A percentile compares a stretch with the other conserved stretches of the same genome.
Conservation (phyloP, 2,329 filamentous ascomycete species). For the Arachnomyces sp. region DNA sequence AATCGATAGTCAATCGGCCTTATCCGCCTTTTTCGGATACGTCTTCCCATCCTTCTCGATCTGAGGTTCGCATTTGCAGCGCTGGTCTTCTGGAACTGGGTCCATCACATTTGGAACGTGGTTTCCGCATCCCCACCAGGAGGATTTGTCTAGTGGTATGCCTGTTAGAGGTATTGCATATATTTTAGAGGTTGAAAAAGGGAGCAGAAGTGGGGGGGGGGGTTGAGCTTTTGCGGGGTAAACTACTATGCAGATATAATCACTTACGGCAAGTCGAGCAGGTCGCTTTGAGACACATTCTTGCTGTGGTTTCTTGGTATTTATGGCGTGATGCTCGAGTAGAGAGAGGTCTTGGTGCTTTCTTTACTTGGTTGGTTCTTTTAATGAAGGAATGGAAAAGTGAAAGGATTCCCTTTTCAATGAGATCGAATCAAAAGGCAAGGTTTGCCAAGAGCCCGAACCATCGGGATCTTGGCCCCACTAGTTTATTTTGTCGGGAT, state of each 20-base stretch:
- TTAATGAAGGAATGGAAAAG: too few relatives aligned
- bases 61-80: slow-evolving; percentile 59
- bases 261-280: slow-evolving; percentile 56
- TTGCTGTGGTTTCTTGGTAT: too few relatives aligned
- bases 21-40: slow-evolving; percentile 56
- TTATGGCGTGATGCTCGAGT: too few relatives aligned
- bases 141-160: slow-evolving; percentile 43
- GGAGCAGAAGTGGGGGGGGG: slow-evolving; percentile 2
- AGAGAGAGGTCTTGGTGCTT: too few relatives aligned
- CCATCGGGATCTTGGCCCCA: too few relatives aligned
- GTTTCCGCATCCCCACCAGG: slow-evolving; percentile 58
- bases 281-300: slow-evolving; percentile 58
- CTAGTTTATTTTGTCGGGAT: too few relatives aligned
- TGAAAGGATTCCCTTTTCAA: too few relatives aligned
- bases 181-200: slow-evolving; percentile 1
- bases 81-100: slow-evolving; percentile 46
- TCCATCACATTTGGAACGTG: slow-evolving; percentile 58
- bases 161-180: slow-evolving; percentile 10
- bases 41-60: slow-evolving; percentile 52
- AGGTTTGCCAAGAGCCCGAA: too few relatives aligned
- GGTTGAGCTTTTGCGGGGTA: not conserved
- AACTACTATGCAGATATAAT: not conserved
- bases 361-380: too few relatives aligned
- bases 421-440: too few relatives aligned
- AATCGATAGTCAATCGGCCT: slow-evolving; percentile 30